Percentiles rank a stretch among this genome's conserved stretches.
Evolutionary conservation across 352 stramenopile genomes (phyloP).

Genomic region (Lagenidium giganteum): DNA sequence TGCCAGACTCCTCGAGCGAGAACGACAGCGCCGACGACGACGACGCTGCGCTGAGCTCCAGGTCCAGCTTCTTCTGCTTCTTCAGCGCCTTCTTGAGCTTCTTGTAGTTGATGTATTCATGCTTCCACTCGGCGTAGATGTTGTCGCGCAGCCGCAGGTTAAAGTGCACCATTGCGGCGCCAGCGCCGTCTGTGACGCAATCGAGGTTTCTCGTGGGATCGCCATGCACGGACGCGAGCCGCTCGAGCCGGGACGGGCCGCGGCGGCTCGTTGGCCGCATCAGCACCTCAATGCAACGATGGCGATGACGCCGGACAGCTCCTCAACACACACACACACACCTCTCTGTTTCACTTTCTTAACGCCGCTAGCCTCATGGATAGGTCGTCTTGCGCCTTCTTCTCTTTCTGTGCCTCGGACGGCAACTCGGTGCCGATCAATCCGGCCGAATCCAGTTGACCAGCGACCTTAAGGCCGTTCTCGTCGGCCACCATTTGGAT

Average conservation of each 20-base stretch:
- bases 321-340: too few species aligned
- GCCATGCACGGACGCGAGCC: too few species aligned
- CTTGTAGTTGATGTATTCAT: conserved; percentile 89
- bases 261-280: too few species aligned
- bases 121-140: conserved; percentile 79
- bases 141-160: conserved; percentile 77
- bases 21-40: neutral
- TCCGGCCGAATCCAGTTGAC: conserved; percentile 90
- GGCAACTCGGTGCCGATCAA: conserved; percentile 77
- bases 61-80: conserved; percentile 40
- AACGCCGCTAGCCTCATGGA: conserved; percentile 79
- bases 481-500: conserved; percentile 98
- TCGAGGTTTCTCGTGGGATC: too few species aligned
- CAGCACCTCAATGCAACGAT: neutral
- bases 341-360: conserved; percentile 61
- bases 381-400: conserved; percentile 80
- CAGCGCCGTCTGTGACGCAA: too few species aligned
- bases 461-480: conserved; percentile 94
- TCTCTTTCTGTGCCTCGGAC: conserved; percentile 66
- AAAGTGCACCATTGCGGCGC: conserved; percentile 78
- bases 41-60: conserved; percentile 25
- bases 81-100: conserved; percentile 82
- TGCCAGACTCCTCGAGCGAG: neutral
- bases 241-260: too few species aligned
- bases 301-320: too few species aligned